A percentile compares a stretch with the other conserved stretches of the same genome.
These are phyloP conservation scores for Teratosphaeria gauchensis DNA, from an alignment of 2,329 filamentous ascomycete genomes.

Conservation along the genomic window DNA sequence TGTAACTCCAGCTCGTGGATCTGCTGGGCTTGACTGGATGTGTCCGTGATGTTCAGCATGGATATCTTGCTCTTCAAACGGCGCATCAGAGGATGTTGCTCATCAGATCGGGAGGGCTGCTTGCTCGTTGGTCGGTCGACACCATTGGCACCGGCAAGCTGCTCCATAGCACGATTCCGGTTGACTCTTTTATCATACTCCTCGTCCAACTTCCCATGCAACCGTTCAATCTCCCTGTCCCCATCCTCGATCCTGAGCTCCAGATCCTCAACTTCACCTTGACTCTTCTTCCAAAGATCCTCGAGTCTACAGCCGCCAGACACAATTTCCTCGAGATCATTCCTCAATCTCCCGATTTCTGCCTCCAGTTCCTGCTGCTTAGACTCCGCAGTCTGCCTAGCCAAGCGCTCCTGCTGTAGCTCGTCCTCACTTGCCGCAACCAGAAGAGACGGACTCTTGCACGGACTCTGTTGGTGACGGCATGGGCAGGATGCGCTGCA, in stretches of 20 bases:
- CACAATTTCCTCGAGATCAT: neutral
- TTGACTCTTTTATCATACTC: neutral
- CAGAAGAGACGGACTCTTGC: neutral
- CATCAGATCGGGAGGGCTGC: neutral
- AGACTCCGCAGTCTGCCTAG: neutral
- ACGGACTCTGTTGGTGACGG: neutral
- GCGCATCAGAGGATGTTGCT: neutral
- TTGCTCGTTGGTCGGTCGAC: neutral
- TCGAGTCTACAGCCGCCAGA: no score
- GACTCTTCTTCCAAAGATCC: neutral
- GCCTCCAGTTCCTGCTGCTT: neutral
- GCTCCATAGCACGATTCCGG: neutral
- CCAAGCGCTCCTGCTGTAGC: neutral
- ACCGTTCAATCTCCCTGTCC: neutral
- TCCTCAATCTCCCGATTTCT: neutral
- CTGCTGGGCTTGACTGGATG: neutral
- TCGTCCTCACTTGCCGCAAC: neutral
- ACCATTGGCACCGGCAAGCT: neutral
- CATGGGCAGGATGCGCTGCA: neutral
- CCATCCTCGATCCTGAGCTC: neutral
- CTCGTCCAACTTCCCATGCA: neutral
- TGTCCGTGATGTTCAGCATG: neutral
- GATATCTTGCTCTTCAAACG: neutral
- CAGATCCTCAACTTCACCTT: neutral
- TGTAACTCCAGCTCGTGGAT: neutral